Evolutionary conservation across 495 filamentous ascomycete genomes (phyloP).

Genomic region (Aspergillus incahuasiensis): DNA sequence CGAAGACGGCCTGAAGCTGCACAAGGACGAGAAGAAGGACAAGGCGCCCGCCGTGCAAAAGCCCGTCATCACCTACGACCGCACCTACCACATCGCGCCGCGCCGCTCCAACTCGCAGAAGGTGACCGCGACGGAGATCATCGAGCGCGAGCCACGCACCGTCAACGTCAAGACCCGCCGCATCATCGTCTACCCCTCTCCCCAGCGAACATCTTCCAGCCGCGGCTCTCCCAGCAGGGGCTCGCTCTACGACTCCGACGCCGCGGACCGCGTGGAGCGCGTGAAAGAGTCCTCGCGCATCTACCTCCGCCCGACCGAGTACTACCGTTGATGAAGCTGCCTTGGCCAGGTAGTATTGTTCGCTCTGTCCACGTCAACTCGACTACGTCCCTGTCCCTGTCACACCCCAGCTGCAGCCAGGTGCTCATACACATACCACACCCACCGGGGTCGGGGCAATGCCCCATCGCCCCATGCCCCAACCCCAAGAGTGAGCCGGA

Average conservation of each 20-base stretch:
- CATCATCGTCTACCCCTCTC: constrained; percentile 34
- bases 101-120: constrained; percentile 19
- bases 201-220: constrained; percentile 12
- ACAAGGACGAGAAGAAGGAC: constrained; percentile 8
- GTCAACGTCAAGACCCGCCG: constrained; percentile 27
- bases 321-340: constrained; percentile 24
- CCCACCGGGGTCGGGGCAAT: neutral
- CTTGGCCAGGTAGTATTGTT: neutral
- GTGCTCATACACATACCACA: constrained; percentile 3
- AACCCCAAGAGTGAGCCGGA: constrained; percentile 7
- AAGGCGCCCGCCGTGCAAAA: neutral
- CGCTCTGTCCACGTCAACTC: neutral
- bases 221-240: constrained; percentile 38
- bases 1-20: constrained; percentile 42
- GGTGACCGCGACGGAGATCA: constrained; percentile 25
- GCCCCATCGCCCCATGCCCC: neutral
- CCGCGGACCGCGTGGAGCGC: constrained; percentile 36
- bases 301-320: constrained; percentile 23
- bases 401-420: constrained; percentile 4
- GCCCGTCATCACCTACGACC: constrained; percentile 37
- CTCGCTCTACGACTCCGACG: constrained; percentile 39
- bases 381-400: neutral
- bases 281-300: constrained; percentile 28
- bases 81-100: constrained; percentile 33
- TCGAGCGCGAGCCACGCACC: constrained; percentile 33